Evolutionary conservation across 2,329 filamentous ascomycete genomes (phyloP).

Genomic region (Fusarium sarcochroum): DNA sequence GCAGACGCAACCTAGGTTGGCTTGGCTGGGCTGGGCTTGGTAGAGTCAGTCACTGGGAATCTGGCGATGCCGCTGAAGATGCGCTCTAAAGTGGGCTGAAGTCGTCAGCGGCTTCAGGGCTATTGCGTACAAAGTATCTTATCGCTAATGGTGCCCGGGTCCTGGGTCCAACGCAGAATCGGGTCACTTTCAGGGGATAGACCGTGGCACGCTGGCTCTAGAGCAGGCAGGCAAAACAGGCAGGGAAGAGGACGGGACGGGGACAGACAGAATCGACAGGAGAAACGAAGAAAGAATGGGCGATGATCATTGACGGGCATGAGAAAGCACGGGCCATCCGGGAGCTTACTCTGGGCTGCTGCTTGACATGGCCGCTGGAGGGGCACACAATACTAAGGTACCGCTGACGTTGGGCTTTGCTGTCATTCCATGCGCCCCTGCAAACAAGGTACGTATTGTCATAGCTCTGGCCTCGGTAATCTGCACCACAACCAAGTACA

Average conservation of each 20-base stretch:
- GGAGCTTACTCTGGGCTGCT: slow-evolving; percentile 38
- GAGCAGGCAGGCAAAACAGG: too few relatives aligned
- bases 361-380: slow-evolving; percentile 7
- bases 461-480: slow-evolving; percentile 24
- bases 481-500: slow-evolving; percentile 23
- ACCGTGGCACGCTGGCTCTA: slow-evolving; percentile 28
- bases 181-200: slow-evolving; percentile 41
- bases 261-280: slow-evolving; percentile 13
- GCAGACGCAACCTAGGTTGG: slow-evolving; percentile 4
- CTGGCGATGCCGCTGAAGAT: slow-evolving; percentile 37
- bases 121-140: slow-evolving; percentile 23
- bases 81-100: slow-evolving; percentile 40
- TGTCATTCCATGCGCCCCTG: background rate
- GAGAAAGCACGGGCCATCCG: slow-evolving; percentile 42
- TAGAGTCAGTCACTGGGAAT: slow-evolving; percentile 30
- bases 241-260: slow-evolving; percentile 13
- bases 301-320: slow-evolving; percentile 32
- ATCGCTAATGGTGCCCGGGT: slow-evolving; percentile 30
- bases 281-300: slow-evolving; percentile 27
- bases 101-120: slow-evolving; percentile 37
- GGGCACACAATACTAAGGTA: slow-evolving; percentile 22
- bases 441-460: slow-evolving; percentile 21
- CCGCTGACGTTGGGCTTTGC: slow-evolving; percentile 43
- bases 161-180: slow-evolving; percentile 27
- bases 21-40: background rate